Base-by-base conservation (phyloP, 1,139 yeast species). In the Yamadazyma triangularis region DNA sequence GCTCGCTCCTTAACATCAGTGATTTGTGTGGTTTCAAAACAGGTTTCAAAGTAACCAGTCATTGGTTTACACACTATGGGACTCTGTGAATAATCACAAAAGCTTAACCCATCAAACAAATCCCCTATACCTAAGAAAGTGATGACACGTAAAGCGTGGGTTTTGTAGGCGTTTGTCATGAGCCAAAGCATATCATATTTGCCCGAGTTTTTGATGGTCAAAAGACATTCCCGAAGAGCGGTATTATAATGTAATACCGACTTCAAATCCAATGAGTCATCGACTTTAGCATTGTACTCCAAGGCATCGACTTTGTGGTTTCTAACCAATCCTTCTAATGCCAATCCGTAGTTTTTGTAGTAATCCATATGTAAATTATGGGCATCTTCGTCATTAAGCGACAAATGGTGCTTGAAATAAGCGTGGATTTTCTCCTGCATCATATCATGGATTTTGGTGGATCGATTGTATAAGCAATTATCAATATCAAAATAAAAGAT, bases 401-500 rank as follows among this genome's bases (percentile, higher is more conserved):
- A 52, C 32, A 91, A 66, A 31, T 71, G 69, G 33, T 69, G 68
- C 44, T 79, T 82, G 61, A 91, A 86, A 58, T 83, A 91, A 28
- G 79, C 65, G 46, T 85, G 93, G 44, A 91, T 91, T 44, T 81
- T 80, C 16, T 72, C 77, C 48, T 83, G 94, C 96, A 89, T 91
- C 60, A 86, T 55, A 44, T 84, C 93, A 48, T 84, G 94, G 44
- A 91, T 84, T 51, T 69, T 66, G 23, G 86, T 76, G 1, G 87
- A 76, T 41, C 88, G 64, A 31, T 73, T 71, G 56, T 91, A 91
- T 26, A 91, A 70, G 48, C 95, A 86, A 56, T 91, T 91, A 58
- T 91, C 97, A 32, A 89, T 86, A 53, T 89, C 98, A 48, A 89
- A 91, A 56, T 77, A 87, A 58, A 89, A 84, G 26, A 86, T 81